These are phyloP conservation scores for Naumovozyma baii DNA, from an alignment of 805 yeast genomes.

Conservation along the genomic window DNA sequence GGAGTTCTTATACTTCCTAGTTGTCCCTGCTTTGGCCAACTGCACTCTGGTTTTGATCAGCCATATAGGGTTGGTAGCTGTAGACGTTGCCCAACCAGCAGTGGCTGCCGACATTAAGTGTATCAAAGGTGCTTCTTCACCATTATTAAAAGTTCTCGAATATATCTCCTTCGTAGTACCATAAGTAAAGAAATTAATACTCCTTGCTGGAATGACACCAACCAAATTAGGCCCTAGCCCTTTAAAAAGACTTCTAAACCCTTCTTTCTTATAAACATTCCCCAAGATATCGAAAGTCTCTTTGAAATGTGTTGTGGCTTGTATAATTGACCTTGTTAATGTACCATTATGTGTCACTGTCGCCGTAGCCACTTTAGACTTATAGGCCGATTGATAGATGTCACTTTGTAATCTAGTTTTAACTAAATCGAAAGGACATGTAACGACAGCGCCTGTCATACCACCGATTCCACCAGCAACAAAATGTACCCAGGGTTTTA, in stretches of 20 bases:
- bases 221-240: slow-evolving; percentile 95
- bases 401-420: slow-evolving; percentile 92
- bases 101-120: slow-evolving; percentile 78
- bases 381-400: slow-evolving; percentile 53
- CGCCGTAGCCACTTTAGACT: slow-evolving; percentile 14
- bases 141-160: slow-evolving; percentile 56
- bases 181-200: slow-evolving; percentile 92
- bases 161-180: slow-evolving; percentile 82
- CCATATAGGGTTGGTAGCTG: slow-evolving; percentile 98
- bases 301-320: slow-evolving; percentile 58
- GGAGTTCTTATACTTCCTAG: slow-evolving; percentile 67
- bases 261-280: slow-evolving; percentile 65
- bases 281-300: slow-evolving; percentile 72
- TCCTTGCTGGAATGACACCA: slow-evolving; percentile 96
- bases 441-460: slow-evolving; percentile 91
- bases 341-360: slow-evolving; percentile 4
- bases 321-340: slow-evolving; percentile 30
- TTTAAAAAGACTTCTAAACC: slow-evolving; percentile 76
- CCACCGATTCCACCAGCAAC: slow-evolving; percentile 95
- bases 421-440: slow-evolving; percentile 93
- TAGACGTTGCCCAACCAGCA: slow-evolving; percentile 91
- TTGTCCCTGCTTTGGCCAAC: slow-evolving; percentile 61
- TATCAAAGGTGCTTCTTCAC: slow-evolving; percentile 72
- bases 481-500: slow-evolving; percentile 62
- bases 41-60: slow-evolving; percentile 89